Evolutionary conservation across 768 basidiomycete species (phyloP).

Genomic region (Grammothele lineata): DNA sequence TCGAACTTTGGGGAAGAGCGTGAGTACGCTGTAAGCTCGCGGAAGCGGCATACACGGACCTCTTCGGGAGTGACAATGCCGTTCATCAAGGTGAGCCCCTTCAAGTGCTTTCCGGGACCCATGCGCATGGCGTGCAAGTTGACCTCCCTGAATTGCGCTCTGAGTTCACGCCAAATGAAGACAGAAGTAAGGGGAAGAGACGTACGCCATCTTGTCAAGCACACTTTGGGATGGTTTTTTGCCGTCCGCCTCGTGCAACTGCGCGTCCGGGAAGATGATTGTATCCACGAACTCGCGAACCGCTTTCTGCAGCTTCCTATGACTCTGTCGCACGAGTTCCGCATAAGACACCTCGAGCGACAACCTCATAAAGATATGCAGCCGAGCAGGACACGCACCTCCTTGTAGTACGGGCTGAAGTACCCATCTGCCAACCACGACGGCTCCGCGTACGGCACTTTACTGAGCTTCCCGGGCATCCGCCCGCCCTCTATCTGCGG

Average conservation of each 20-base stretch:
- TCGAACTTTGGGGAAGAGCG: constrained; percentile 47
- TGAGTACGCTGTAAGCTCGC: not conserved
- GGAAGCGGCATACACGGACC: constrained; percentile 13
- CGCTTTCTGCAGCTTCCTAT: constrained; percentile 55
- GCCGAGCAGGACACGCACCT: constrained; percentile 46
- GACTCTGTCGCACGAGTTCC: constrained; percentile 50
- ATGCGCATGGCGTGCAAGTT: constrained; percentile 91
- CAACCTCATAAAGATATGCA: constrained; percentile 51
- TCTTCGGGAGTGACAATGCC: constrained; percentile 76
- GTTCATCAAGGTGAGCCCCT: constrained; percentile 71
- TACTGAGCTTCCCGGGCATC: constrained; percentile 55
- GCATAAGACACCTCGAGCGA: too few species aligned
- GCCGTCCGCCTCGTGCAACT: constrained; percentile 76
- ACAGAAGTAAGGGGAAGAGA: not conserved
- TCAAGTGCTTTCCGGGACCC: constrained; percentile 85
- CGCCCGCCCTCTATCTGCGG: constrained; percentile 52
- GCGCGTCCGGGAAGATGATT: constrained; percentile 47
- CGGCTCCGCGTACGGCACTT: constrained; percentile 83
- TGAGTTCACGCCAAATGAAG: not conserved
- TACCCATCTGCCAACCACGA: constrained; percentile 71
- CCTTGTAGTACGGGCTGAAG: constrained; percentile 73
- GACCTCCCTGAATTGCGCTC: constrained; percentile 40
- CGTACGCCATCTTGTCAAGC: constrained; percentile 79
- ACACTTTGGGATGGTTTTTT: constrained; percentile 81
- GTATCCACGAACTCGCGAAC: constrained; percentile 66